A percentile compares a stretch with the other conserved stretches of the same genome.
phyloP scores from a whole-genome alignment of 225 moss, liverwort and hornwort genomes.

The Bryoerythrophyllum caledonicum region DNA sequence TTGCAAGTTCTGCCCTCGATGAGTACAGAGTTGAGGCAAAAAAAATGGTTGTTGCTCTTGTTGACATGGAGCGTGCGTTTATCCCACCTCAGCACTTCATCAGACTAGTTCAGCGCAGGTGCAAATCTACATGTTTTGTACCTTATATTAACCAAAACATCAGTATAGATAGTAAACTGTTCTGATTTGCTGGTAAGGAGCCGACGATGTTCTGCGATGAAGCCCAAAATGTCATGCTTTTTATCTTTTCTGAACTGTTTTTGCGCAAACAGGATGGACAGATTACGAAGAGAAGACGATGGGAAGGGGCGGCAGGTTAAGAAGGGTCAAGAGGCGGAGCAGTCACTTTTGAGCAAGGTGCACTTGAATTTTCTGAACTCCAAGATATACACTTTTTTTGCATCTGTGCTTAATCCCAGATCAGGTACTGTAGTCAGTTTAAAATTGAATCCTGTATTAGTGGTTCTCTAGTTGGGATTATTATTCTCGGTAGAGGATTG shows the following conservation, averaged over 20 bases:
- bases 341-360: constrained; percentile 93
- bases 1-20: constrained; percentile 88
- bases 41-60: constrained; percentile 92
- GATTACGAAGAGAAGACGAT: constrained; percentile 90
- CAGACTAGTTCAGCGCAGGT: constrained; percentile 96
- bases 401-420: not conserved
- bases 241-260: constrained; percentile 23
- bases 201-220: not conserved
- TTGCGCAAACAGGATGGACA: constrained; percentile 73
- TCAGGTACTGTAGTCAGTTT: not conserved
- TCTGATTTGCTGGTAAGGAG: not conserved
- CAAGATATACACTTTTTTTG: not conserved
- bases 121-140: constrained; percentile 3
- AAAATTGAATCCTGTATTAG: not conserved
- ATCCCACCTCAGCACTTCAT: constrained; percentile 98
- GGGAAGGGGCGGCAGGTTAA: constrained; percentile 68
- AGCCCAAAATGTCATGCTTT: not conserved
- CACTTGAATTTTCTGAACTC: constrained; percentile 1
- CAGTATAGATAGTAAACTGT: not conserved
- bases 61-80: constrained; percentile 97
- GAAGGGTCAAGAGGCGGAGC: constrained; percentile 84
- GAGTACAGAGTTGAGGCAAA: constrained; percentile 80
- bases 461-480: not conserved
- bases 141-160: not conserved
- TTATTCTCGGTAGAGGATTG: not conserved